These are phyloP conservation scores for Pythium biforme DNA, from an alignment of 352 stramenopile species.

Conservation along the genomic window DNA sequence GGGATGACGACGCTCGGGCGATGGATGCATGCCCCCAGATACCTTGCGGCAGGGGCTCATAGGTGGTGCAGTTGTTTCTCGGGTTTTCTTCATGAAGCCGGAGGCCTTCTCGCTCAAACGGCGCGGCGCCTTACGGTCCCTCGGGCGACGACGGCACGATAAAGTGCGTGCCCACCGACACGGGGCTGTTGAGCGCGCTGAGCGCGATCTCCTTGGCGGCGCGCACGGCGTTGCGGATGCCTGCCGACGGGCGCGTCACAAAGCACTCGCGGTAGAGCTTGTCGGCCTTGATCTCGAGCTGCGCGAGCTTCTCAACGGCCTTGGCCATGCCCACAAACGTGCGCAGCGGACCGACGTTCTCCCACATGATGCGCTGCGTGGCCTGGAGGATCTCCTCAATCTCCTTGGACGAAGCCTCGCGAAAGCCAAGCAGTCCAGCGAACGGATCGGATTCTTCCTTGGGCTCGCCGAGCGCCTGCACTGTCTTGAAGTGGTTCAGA, in stretches of 20 bases:
- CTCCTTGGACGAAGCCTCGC: conserved; percentile 48
- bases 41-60: too few relatives aligned
- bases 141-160: conserved; percentile 50
- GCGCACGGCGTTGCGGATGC: conserved; percentile 88
- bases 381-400: conserved; percentile 61
- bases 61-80: neutral
- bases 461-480: conserved; percentile 22
- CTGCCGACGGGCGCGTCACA: conserved; percentile 70
- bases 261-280: conserved; percentile 71
- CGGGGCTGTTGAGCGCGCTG: conserved; percentile 73
- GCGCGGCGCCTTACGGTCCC: neutral
- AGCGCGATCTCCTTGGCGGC: conserved; percentile 87
- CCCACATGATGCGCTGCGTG: conserved; percentile 91
- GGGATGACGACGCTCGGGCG: too few relatives aligned
- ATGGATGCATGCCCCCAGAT: too few relatives aligned
- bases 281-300: conserved; percentile 77
- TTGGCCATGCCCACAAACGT: conserved; percentile 69
- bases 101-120: neutral
- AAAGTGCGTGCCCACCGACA: conserved; percentile 91
- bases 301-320: conserved; percentile 78
- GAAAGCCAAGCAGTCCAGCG: conserved; percentile 36
- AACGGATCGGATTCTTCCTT: conserved; percentile 39
- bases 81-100: neutral
- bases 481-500: conserved; percentile 26
- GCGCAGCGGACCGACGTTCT: conserved; percentile 91